Evolutionary conservation across 2,329 filamentous ascomycete genomes (phyloP).

Genomic region (Aurifilum marmelostoma): DNA sequence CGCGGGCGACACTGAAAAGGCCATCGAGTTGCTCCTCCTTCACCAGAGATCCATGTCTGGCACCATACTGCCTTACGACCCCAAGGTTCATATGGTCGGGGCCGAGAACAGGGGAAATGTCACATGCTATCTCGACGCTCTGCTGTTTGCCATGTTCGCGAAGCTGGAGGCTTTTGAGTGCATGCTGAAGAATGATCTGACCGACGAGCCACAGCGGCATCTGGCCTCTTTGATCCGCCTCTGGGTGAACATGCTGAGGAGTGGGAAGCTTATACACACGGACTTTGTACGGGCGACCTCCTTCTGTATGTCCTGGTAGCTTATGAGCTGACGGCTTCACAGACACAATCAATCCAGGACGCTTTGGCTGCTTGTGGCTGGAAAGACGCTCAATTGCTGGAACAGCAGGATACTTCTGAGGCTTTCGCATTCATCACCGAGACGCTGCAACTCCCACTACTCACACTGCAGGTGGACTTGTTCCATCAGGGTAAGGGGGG

Average conservation of each 20-base stretch:
- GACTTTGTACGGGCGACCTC: conserved; percentile 67
- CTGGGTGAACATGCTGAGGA: conserved; percentile 91
- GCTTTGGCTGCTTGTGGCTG: conserved; percentile 85
- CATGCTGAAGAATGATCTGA: conserved; percentile 80
- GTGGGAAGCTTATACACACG: conserved; percentile 80
- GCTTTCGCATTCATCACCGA: conserved; percentile 95
- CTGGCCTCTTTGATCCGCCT: conserved; percentile 79
- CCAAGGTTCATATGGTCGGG: conserved; percentile 73
- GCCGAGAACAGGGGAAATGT: conserved; percentile 84
- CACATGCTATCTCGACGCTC: conserved; percentile 91
- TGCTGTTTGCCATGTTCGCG: conserved; percentile 96
- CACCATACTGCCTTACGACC: conserved; percentile 74
- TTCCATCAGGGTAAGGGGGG: conserved; percentile 84
- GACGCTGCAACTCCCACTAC: conserved; percentile 80
- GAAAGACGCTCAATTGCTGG: conserved; percentile 74
- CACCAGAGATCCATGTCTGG: conserved; percentile 83
- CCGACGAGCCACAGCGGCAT: conserved; percentile 70
- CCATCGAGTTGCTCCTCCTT: conserved; percentile 75
- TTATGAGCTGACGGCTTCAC: conserved; percentile 34
- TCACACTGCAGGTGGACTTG: conserved; percentile 91
- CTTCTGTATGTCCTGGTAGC: not conserved
- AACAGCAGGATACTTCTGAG: conserved; percentile 94
- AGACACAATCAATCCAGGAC: conserved; percentile 84
- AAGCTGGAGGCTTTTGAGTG: conserved; percentile 89
- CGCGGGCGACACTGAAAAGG: conserved; percentile 71